A percentile compares a stretch with the other conserved stretches of the same genome.
Conservation (phyloP, 1,284 basidiomycete species). For the Cutaneotrichosporon sp. region DNA sequence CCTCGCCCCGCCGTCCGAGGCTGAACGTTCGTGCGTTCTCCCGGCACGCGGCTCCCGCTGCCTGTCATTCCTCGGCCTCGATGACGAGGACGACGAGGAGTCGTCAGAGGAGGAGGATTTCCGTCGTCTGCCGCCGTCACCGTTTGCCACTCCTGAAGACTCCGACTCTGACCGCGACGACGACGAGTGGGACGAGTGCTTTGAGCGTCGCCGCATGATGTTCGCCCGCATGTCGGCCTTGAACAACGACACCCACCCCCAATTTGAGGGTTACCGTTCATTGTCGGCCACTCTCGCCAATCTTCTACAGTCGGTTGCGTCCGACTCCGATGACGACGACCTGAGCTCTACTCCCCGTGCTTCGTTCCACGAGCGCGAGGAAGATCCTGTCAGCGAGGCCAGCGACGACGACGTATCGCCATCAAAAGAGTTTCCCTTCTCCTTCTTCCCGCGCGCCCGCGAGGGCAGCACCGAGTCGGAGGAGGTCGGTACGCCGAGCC, state of each 20-base stretch:
- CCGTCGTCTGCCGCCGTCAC: conserved; percentile 11
- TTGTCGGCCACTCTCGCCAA: conserved; percentile 37
- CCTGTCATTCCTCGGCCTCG: conserved; percentile 17
- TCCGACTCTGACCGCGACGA: conserved; percentile 12
- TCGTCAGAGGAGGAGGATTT: conserved; percentile 5
- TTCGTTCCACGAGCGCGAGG: conserved; percentile 6
- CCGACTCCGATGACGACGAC: conserved; percentile 5
- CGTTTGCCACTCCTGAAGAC: conserved; percentile 19
- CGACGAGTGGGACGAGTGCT: conserved; percentile 40
- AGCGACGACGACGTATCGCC: not conserved
- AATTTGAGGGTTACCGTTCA: conserved; percentile 44
- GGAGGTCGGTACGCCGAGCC: conserved; percentile 22
- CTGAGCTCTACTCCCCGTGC: conserved; percentile 7
- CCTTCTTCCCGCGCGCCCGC: conserved; percentile 10
- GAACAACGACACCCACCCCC: conserved; percentile 23
- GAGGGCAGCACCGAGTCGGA: conserved; percentile 17
- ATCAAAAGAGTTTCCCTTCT: not conserved
- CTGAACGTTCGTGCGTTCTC: conserved; percentile 45
- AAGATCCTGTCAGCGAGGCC: conserved; percentile 8
- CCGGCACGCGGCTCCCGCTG: conserved; percentile 44
- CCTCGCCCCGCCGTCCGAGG: conserved; percentile 46
- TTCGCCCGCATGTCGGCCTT: conserved; percentile 35
- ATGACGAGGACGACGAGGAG: conserved; percentile 14
- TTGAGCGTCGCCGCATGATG: conserved; percentile 44
- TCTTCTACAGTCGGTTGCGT: conserved; percentile 26